Evolutionary conservation across 208 protist species (phyloP), one percentile per base, ranked within the genome.

Genomic region (Crithidia mellificae): DNA sequence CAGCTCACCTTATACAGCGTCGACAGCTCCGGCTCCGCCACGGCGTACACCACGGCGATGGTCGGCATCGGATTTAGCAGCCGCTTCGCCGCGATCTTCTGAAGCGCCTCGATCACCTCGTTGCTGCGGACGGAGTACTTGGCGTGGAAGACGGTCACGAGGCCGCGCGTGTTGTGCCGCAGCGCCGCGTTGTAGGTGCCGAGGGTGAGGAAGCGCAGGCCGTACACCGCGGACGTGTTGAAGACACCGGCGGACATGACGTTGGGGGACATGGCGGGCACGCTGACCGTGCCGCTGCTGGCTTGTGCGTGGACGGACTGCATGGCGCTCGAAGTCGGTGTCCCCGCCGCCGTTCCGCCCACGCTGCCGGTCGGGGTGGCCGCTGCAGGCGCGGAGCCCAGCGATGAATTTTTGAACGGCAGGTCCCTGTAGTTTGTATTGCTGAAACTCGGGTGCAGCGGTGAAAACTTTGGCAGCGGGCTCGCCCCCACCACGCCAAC

Each of bases 131-230:
- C 43, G 24, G 80, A 88, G 69, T 91, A 93, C 70, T 85, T 86
- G 19, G 84, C 90, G 74, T 95, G 90, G 66, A 95, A 95, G 68
- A 95, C 62, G 38, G 89, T 83, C 24, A 95, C 73, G 19, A 89
- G 64, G 7, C 90, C 90, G 59, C 65, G 77, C 9, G 56, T 66
- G 69, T 87, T 91, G 34, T 47, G 55, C 22, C 46, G 57, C 39
- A 95, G 63, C 22, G 73, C 49, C 12, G 76, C 64, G 15, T 69
- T 46, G 46, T 86, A 83, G 74, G 86, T 95, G 49, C 70, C 38
- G 19, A 93, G 24, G 9, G 78, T 84, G 36, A 83, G 59, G 44
- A 94, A 87, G 19, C 56, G 71, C 8, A 90, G 43, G 20, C 61
- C 68, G 44, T 71, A 62, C 24, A 70, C 68, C 34, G 66, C 68